Evolutionary conservation across 1,284 basidiomycete genomes (phyloP), one percentile per base, ranked within the genome.

Genomic region (Cystobasidium pallidum): DNA sequence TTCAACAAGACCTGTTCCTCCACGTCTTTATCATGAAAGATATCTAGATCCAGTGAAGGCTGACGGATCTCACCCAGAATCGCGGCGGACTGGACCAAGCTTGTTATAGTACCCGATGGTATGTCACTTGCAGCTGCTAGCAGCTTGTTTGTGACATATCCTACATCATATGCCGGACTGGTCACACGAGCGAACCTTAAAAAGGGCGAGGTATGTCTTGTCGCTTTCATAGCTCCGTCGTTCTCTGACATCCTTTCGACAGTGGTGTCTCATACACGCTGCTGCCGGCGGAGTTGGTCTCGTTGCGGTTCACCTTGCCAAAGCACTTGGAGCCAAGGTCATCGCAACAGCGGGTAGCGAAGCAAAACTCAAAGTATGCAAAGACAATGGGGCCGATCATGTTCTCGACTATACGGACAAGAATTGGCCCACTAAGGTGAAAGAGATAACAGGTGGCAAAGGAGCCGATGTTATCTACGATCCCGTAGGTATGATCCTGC

Each of bases 271-370:
- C 17, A 88, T 95, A 6, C 77, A 78, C 57, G 77, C 75, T n/a
- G 73, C 63, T 41, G 61, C 64, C 7, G 67, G 75, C 13, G 94
- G 94, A 30, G 94, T 99, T 3, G 95, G 95, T 0, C 88, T 97
- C 61, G 88, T 88, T 8, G 94, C 94, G 2, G 88, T 92, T 17
- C 94, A 96, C 79, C 84, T 95, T 65, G 93, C 91, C 19, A 94
- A 94, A 85, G 78, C 79, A 0, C 70, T 80, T 15, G 79, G 78
- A 4, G 78, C 78, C 13, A 82, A 80, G 62, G 83, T 84, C 57
- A 84, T 84, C 19, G 84, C 83, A 0, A 82, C 83, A 0, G 82
- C 81, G 11, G 80, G 80, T 0, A 77, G 80, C 2, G 77, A 76
- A n/a, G 79, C 78, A n/a, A 84, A 84, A 76, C 77, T 83, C 15